A percentile compares a stretch with the other conserved stretches of the same genome.
Evolutionary conservation across 768 basidiomycete species (phyloP).

Genomic region (Hortiboletus flavorubellus): DNA sequence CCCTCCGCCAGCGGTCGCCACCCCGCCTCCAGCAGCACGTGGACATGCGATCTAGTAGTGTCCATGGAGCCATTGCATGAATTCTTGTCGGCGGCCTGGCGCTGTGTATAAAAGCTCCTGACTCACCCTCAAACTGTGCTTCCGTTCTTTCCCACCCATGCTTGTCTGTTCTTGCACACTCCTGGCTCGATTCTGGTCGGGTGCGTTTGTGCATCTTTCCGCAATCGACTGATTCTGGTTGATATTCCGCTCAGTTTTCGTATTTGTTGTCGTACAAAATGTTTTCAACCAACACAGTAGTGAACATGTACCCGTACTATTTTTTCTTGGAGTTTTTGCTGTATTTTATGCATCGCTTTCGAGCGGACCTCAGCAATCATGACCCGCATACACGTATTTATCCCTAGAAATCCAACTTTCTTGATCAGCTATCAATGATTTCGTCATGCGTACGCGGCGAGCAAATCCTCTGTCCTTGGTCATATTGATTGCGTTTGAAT

Average conservation of each 20-base stretch:
- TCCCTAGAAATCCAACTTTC: constrained; percentile 16
- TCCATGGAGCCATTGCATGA: constrained; percentile 33
- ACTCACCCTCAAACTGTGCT: constrained; percentile 3
- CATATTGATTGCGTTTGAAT: constrained; percentile 7
- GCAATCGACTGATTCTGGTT: constrained; percentile 20
- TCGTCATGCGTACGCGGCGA: constrained; percentile 15
- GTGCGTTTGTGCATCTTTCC: constrained; percentile 9
- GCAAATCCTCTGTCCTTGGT: constrained; percentile 14
- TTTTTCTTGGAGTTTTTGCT: constrained; percentile 30
- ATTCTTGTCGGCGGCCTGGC: constrained; percentile 13
- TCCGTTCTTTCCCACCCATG: constrained; percentile 8
- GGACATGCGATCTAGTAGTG: constrained; percentile 29
- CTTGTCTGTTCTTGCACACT: constrained; percentile 21
- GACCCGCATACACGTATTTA: constrained; percentile 21
- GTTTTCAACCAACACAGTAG: constrained; percentile 9
- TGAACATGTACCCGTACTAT: constrained; percentile 24
- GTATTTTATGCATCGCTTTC: constrained; percentile 27
- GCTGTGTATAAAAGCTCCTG: constrained; percentile 11
- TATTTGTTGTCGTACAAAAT: constrained; percentile 27
- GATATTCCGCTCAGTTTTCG: constrained; percentile 17
- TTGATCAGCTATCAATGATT: constrained; percentile 28
- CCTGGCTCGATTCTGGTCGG: constrained; percentile 18
- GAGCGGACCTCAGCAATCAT: constrained; percentile 10
- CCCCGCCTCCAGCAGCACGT: constrained; percentile 33
- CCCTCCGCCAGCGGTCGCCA: constrained; percentile 33